Base-by-base conservation (phyloP, 345 rosid genomes). In the Mercurialis annua region DNA sequence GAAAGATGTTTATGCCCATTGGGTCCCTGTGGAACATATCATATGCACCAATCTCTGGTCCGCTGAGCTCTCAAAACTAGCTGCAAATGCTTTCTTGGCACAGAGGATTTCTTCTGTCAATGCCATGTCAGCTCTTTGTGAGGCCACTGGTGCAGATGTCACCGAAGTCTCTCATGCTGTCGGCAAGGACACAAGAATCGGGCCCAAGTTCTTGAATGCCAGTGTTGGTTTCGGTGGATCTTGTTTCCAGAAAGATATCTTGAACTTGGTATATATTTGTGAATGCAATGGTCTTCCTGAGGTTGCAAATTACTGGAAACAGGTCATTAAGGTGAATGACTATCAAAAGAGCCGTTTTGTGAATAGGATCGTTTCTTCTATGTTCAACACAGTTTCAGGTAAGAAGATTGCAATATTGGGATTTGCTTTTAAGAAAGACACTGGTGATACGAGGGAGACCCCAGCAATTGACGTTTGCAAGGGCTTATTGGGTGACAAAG, bases 201-300 rank as follows among this genome's bases (percentile, higher is more conserved):
- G 76, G 34, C 67, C 76, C 0, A 73, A 73, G 50, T 73, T 73
- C 70, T 71, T 71, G 75, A 71, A 71, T 65, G 70, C 75, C 2
- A 71, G 70, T 50, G 75, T 71, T 34, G 75, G 75, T 26, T 71
- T 71, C 58, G 74, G 74, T 64, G 74, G 74, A 38, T 70, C 74
- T 6, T 69, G 72, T 51, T 70, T 70, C 62, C 61, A 71, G 62
- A 71, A 71, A 40, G 74, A 71, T 71, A 71, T 71, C 46, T 29
- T 71, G 57, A 71, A 71, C 50, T 12, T 71, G 69, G 75, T 71
- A 49, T 71, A 71, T n/a, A 71, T 71, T 48, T 71, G 75, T 26
- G 74, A 70, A 63, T 70, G 74, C 68, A 63, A 62, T 62, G 74
- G 75, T 23, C 75, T 71, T 50, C 51, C 53, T 10, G 75, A 71